Conservation (phyloP, 345 rosid species). For the Theobroma cacao region DNA sequence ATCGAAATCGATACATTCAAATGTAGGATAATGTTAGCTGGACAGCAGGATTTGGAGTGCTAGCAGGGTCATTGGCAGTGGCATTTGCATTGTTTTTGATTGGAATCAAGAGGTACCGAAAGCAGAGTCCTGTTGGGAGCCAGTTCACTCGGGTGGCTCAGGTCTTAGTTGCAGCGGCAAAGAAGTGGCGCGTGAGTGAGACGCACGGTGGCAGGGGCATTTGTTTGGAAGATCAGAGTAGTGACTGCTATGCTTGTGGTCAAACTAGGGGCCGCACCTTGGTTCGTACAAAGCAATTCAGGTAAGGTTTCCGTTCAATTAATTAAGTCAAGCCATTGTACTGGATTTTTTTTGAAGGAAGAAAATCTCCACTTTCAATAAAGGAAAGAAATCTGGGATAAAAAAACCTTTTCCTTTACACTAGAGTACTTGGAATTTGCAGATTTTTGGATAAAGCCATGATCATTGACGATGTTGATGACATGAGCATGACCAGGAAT, state of each 20-base stretch:
- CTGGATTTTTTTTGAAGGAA: no score
- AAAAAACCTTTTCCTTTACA: no score
- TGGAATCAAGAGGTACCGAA: constrained; percentile 53
- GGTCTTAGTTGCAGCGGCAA: constrained; percentile 58
- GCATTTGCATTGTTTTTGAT: constrained; percentile 44
- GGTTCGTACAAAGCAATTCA: constrained; percentile 53
- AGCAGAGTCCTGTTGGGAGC: constrained; percentile 55
- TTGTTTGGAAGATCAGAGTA: constrained; percentile 24
- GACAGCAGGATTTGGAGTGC: constrained; percentile 54
- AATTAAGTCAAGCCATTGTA: no score
- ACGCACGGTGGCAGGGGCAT: constrained; percentile 31
- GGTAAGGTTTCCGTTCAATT: no score
- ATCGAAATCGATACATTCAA: no score
- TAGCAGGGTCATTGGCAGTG: constrained; percentile 42
- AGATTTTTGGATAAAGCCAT: constrained; percentile 79
- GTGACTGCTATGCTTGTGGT: constrained; percentile 10
- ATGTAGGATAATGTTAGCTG: constrained; percentile 72
- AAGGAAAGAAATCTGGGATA: no score
- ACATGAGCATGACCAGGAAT: constrained; percentile 33
- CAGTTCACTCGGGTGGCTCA: constrained; percentile 60
- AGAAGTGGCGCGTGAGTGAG: constrained; percentile 52
- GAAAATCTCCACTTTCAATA: no score
- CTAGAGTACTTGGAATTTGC: constrained; percentile 20
- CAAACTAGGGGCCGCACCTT: constrained; percentile 17
- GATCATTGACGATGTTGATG: constrained; percentile 54